Conservation (phyloP, 2,329 filamentous ascomycete genomes). For the Fusarium ramigenum region DNA sequence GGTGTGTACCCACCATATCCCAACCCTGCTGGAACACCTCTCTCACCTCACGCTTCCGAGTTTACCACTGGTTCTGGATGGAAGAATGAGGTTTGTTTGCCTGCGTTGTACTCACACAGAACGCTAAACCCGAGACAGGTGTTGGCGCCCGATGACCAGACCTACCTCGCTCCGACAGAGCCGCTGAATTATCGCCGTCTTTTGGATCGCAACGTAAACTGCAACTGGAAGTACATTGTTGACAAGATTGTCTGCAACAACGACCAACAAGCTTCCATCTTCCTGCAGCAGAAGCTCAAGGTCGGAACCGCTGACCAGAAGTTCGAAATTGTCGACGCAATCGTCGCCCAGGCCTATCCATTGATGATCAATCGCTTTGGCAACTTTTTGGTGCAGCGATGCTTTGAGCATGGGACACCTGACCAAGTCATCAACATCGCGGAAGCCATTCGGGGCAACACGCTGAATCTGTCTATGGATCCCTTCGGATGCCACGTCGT, state of each 20-base stretch:
- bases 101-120: background rate
- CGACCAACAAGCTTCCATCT: constrained; percentile 98
- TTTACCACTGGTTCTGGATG: constrained; percentile 69
- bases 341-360: constrained; percentile 92
- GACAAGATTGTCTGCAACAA: constrained; percentile 99
- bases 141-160: constrained; percentile 67
- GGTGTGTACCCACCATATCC: constrained; percentile 58
- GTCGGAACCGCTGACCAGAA: constrained; percentile 95
- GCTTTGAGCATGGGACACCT: constrained; percentile 96
- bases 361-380: constrained; percentile 99
- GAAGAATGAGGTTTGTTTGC: constrained; percentile 63
- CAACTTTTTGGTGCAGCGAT: constrained; percentile 97
- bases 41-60: constrained; percentile 79
- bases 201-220: constrained; percentile 93
- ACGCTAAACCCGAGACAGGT: constrained; percentile 50
- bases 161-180: constrained; percentile 86
- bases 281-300: constrained; percentile 98
- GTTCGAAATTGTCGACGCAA: constrained; percentile 95
- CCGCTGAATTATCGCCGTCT: constrained; percentile 96
- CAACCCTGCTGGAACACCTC: constrained; percentile 68
- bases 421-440: constrained; percentile 97
- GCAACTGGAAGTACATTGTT: constrained; percentile 99
- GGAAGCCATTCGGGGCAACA: constrained; percentile 92
- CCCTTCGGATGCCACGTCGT: constrained; percentile 98
- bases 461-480: constrained; percentile 95